Evolutionary conservation across 2,329 filamentous ascomycete genomes (phyloP).

Genomic region (Ascosphaera apis): DNA sequence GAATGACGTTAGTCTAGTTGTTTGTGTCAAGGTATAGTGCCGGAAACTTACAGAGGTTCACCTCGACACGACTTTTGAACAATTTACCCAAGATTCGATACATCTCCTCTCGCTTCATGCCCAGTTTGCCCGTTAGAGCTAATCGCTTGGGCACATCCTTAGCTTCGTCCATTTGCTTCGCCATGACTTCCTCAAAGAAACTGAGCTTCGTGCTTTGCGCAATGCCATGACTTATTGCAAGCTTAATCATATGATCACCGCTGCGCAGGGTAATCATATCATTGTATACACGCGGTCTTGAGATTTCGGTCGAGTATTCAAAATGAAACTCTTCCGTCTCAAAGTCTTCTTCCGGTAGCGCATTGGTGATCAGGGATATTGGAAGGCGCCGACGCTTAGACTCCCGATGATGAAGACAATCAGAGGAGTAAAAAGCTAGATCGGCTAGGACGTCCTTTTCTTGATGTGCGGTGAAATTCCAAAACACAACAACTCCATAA

Average conservation of each 20-base stretch:
- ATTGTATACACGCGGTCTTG: slow-evolving; percentile 82
- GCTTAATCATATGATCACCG: slow-evolving; percentile 95
- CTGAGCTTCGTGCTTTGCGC: slow-evolving; percentile 91
- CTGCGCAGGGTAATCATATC: slow-evolving; percentile 97
- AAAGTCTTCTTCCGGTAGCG: slow-evolving; percentile 70
- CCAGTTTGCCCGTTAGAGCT: slow-evolving; percentile 69
- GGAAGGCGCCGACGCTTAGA: slow-evolving; percentile 7
- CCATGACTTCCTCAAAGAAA: slow-evolving; percentile 92
- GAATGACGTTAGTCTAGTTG: neutral
- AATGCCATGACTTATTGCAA: slow-evolving; percentile 92
- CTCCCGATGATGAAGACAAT: slow-evolving; percentile 12
- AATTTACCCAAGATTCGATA: slow-evolving; percentile 74
- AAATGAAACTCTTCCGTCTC: slow-evolving; percentile 98
- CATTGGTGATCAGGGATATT: slow-evolving; percentile 49
- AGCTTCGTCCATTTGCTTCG: slow-evolving; percentile 74
- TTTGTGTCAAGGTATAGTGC: neutral
- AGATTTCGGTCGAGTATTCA: slow-evolving; percentile 72
- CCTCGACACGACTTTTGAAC: slow-evolving; percentile 86
- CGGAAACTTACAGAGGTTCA: slow-evolving; percentile 65
- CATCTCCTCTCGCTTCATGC: slow-evolving; percentile 79
- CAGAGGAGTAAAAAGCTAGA: slow-evolving; percentile 51
- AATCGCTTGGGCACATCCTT: slow-evolving; percentile 78
- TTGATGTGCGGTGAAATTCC: slow-evolving; percentile 92
- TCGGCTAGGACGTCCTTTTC: slow-evolving; percentile 94
- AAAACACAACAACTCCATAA: slow-evolving; percentile 94